Base-by-base conservation (phyloP, 768 basidiomycete species). In the Terana coerulea region DNA sequence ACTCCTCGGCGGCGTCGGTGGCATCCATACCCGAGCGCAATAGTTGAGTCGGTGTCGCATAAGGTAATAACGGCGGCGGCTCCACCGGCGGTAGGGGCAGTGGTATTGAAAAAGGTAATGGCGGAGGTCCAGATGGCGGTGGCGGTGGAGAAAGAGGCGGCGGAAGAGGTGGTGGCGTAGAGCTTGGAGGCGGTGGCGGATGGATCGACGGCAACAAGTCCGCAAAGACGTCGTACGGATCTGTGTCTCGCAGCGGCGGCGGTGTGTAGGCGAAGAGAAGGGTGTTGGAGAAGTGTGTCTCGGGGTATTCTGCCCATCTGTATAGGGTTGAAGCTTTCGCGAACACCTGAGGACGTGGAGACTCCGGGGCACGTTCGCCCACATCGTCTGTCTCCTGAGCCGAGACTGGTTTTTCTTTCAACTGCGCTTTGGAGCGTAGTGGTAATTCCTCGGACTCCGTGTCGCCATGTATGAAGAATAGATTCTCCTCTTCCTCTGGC, bases 231-330 rank as follows among this genome's bases (percentile, higher is more conserved):
- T 46, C 45, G 2, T 8, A 6, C n/a, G 69, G 17, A 57, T 59
- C 47, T 66, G 64, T 3, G 72, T 73, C 17, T 81, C 69, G 22
- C 59, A 55, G 31, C 76, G 75, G 9, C 63, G 45, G 45, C 9
- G 45, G 45, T 6, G 15, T 71, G 60, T 81, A 86, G 1, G 78
- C 47, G 4, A 79, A 78, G 14, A 89, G 77, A 25, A 73, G 71
- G 34, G 72, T 66, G 30, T 73, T 82, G 3, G 78, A 76, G 59
- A 89, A 89, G 53, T 80, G 74, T 9, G 75, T 74, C 31, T 71
- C 63, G 3, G 85, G 82, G 59, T 84, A 89, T 30, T 53, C 62
- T 10, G 83, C 87, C 87, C 88, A 88, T 47, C 85, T 74, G 29
- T 58, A 50, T 1, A 22, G 29, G n/a, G 48, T 34, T 12, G 29